Evolutionary conservation across 1,139 yeast species (phyloP).

Genomic region (Saccharomyces hybrid): DNA sequence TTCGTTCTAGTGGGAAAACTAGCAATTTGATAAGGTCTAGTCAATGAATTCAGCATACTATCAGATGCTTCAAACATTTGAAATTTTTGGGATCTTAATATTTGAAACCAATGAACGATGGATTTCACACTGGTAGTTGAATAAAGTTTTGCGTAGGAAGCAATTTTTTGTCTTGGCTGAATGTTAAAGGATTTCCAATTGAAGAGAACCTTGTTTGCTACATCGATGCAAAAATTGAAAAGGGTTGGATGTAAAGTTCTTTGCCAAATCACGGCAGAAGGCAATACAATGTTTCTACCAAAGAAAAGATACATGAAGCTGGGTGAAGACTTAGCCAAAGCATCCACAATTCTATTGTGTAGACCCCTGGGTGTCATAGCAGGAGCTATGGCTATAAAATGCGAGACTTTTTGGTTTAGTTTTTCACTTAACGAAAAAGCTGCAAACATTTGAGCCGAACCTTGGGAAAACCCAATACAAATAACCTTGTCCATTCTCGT

Average conservation of each 20-base stretch:
- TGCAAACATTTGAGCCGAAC: slow-evolving; percentile 87
- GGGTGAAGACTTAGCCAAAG: slow-evolving; percentile 74
- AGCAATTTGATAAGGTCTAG: slow-evolving; percentile 39
- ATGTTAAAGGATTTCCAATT: slow-evolving; percentile 74
- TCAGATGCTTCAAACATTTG: slow-evolving; percentile 76
- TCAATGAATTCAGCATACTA: slow-evolving; percentile 32
- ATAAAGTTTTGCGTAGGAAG: slow-evolving; percentile 76
- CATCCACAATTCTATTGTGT: slow-evolving; percentile 65
- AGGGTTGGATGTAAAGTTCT: slow-evolving; percentile 75
- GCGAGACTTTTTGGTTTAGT: slow-evolving; percentile 59
- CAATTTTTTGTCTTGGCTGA: slow-evolving; percentile 58
- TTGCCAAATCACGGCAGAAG: slow-evolving; percentile 79
- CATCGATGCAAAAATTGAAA: slow-evolving; percentile 65
- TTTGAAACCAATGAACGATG: slow-evolving; percentile 95
- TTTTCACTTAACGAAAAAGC: slow-evolving; percentile 39
- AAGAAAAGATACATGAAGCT: slow-evolving; percentile 63
- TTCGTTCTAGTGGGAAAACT: slow-evolving; percentile 52
- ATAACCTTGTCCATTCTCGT: slow-evolving; percentile 42
- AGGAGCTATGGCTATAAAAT: slow-evolving; percentile 78
- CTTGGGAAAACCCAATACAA: slow-evolving; percentile 84
- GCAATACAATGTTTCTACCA: slow-evolving; percentile 65
- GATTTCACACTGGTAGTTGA: slow-evolving; percentile 87
- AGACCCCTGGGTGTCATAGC: slow-evolving; percentile 91
- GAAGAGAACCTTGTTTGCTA: slow-evolving; percentile 58
- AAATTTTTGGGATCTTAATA: slow-evolving; percentile 67